Conservation (phyloP, 441 rosid species). For the Populus hybrid region DNA sequence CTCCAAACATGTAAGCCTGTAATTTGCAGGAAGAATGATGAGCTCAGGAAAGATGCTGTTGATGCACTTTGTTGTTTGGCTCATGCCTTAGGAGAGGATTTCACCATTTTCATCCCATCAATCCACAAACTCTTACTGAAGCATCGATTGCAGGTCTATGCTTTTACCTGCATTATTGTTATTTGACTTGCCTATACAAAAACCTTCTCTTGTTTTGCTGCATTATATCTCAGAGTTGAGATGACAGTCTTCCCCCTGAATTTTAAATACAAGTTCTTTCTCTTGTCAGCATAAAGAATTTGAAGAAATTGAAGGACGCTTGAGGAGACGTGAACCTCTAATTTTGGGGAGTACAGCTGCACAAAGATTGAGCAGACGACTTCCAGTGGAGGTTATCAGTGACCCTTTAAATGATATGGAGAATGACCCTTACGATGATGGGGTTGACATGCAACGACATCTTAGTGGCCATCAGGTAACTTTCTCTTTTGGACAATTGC, state of each 20-base stretch:
- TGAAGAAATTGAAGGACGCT: conserved; percentile 89
- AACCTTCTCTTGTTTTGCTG: not conserved
- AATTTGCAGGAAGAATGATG: conserved; percentile 77
- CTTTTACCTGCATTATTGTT: conserved; percentile 7
- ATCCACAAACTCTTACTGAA: conserved; percentile 86
- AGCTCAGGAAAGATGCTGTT: conserved; percentile 92
- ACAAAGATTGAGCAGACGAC: conserved; percentile 72
- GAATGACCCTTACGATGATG: conserved; percentile 87
- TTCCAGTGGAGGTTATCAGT: conserved; percentile 86
- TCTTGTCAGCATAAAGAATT: conserved; percentile 91
- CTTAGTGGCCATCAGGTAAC: conserved; percentile 74
- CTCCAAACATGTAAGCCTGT: conserved; percentile 5
- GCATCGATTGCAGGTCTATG: conserved; percentile 66
- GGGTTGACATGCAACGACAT: conserved; percentile 56
- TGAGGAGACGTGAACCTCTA: conserved; percentile 81
- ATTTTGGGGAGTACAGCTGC: conserved; percentile 80
- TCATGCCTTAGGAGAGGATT: conserved; percentile 98
- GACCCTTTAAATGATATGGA: conserved; percentile 85
- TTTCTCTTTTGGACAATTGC: not conserved
- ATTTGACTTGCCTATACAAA: conserved; percentile 4
- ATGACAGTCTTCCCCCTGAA: not conserved
- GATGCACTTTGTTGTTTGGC: conserved; percentile 99
- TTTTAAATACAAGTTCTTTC: conserved; percentile 3
- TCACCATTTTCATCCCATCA: conserved; percentile 92
- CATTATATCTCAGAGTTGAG: not conserved